Evolutionary conservation across 305 asterid species (phyloP).

Genomic region (Solanum hybrid): DNA sequence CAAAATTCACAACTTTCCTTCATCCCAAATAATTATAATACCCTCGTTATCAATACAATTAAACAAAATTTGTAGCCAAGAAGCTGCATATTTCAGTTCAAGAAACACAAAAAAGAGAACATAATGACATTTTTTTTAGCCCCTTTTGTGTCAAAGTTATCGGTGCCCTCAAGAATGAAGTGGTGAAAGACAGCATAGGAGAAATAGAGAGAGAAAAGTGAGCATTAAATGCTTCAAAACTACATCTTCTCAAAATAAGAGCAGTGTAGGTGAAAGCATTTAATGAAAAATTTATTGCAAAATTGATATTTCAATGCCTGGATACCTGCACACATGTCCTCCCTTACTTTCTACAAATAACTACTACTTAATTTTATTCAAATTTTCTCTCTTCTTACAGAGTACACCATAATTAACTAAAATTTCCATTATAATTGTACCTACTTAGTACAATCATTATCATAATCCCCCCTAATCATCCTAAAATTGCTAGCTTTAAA

Average conservation of each 20-base stretch:
- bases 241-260: slow-evolving; percentile 21
- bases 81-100: neutral
- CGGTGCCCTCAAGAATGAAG: slow-evolving; percentile 7
- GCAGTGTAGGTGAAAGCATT: slow-evolving; percentile 39
- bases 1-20: neutral
- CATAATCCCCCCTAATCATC: neutral
- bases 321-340: slow-evolving; percentile 27
- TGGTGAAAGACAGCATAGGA: slow-evolving; percentile 19
- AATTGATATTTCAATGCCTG: slow-evolving; percentile 29
- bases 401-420: neutral
- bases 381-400: neutral
- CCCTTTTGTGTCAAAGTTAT: neutral
- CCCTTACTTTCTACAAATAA: slow-evolving; percentile 2
- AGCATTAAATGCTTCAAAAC: slow-evolving; percentile 46
- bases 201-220: slow-evolving; percentile 13
- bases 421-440: neutral
- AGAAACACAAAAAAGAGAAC: neutral
- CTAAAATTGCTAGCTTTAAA: neutral
- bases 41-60: neutral
- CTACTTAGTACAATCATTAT: neutral
- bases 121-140: neutral
- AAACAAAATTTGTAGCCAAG: neutral
- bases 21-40: neutral
- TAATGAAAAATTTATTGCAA: slow-evolving; percentile 28
- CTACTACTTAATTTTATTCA: neutral